Evolutionary conservation across 225 moss, liverwort and hornwort genomes (phyloP).

Genomic region (Physcomitrium patens): DNA sequence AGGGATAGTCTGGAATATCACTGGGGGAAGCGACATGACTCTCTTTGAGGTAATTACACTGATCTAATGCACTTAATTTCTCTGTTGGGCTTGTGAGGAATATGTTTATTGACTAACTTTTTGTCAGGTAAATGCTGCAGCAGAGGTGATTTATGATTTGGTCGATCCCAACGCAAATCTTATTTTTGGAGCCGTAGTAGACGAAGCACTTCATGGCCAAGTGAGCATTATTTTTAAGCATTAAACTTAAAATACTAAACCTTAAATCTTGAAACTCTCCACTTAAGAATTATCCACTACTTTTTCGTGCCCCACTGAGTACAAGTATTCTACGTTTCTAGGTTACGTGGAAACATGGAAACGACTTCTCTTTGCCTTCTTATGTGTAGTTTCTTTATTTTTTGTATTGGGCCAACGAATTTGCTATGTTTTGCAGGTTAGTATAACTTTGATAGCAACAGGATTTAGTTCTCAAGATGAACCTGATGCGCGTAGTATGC

Average conservation of each 20-base stretch:
- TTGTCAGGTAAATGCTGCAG: conserved; percentile 92
- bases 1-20: conserved; percentile 97
- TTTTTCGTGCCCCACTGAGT: not conserved
- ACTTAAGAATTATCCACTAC: conserved; percentile 10
- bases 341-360: not conserved
- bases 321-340: not conserved
- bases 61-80: not conserved
- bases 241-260: not conserved
- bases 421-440: conserved; percentile 66
- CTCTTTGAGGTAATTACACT: conserved; percentile 74
- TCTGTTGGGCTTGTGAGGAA: conserved; percentile 19
- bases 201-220: conserved; percentile 89
- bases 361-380: not conserved
- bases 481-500: conserved; percentile 69
- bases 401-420: conserved; percentile 22
- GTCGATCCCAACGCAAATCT: conserved; percentile 97
- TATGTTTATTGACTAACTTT: conserved; percentile 24
- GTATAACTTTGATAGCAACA: conserved; percentile 94
- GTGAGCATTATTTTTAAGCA: conserved; percentile 49
- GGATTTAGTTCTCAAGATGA: conserved; percentile 94
- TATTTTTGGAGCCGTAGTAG: conserved; percentile 97
- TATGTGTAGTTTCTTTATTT: not conserved
- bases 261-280: not conserved
- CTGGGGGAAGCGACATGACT: conserved; percentile 96
- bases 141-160: conserved; percentile 96